Percentiles rank a stretch among this genome's conserved stretches.
These are phyloP conservation scores for Saccharomyces kudriavzevii DNA, from an alignment of 805 yeast genomes.

Conservation along the genomic window DNA sequence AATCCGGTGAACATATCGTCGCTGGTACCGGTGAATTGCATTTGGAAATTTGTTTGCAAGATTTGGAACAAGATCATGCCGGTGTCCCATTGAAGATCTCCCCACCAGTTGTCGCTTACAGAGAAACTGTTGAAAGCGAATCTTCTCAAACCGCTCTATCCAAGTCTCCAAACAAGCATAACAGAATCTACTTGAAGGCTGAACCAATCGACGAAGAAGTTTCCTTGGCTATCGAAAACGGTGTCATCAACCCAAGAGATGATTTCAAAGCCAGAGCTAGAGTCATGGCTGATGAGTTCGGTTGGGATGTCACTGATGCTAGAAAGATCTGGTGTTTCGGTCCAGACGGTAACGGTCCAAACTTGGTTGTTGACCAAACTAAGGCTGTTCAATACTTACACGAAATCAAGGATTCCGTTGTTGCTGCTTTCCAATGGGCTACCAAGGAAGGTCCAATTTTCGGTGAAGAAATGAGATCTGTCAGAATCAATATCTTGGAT, in stretches of 20 bases:
- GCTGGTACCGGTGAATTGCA: constrained; percentile 99
- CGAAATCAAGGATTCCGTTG: constrained; percentile 98
- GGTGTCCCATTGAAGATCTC: constrained; percentile 96
- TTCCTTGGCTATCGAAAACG: constrained; percentile 80
- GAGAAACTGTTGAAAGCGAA: constrained; percentile 92
- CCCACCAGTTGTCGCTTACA: constrained; percentile 95
- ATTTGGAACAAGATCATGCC: constrained; percentile 96
- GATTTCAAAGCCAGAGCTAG: constrained; percentile 98
- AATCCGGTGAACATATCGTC: constrained; percentile 98
- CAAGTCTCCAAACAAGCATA: constrained; percentile 99
- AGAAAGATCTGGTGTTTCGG: constrained; percentile 99
- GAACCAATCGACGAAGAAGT: constrained; percentile 91
- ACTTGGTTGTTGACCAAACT: constrained; percentile 97
- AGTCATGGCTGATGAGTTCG: constrained; percentile 95
- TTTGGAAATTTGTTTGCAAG: constrained; percentile 91
- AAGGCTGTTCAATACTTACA: constrained; percentile 97
- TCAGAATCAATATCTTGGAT: constrained; percentile 95
- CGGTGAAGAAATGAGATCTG: constrained; percentile 91
- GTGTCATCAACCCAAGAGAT: constrained; percentile 86
- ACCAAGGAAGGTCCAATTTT: constrained; percentile 97
- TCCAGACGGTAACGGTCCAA: constrained; percentile 98
- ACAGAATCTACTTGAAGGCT: constrained; percentile 97
- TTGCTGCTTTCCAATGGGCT: constrained; percentile 99
- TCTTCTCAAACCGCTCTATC: constrained; percentile 93
- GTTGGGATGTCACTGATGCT: constrained; percentile 99